These are phyloP conservation scores for Arthrobotrys sphaeroides DNA, from an alignment of 2,329 filamentous ascomycete species.

Conservation along the genomic window DNA sequence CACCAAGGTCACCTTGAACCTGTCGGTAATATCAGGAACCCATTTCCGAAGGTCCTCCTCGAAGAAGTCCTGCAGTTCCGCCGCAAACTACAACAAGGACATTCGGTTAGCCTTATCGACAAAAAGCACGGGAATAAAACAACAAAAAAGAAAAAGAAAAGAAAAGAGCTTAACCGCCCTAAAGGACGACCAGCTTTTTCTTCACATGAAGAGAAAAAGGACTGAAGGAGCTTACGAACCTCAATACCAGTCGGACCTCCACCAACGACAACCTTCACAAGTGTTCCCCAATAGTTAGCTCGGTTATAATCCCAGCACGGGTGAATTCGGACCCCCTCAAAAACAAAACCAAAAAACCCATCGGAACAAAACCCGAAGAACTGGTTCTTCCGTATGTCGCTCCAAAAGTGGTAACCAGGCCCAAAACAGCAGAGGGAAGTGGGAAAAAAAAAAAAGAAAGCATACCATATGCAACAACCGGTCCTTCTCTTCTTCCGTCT, in stretches of 20 bases:
- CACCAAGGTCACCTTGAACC: constrained; percentile 96
- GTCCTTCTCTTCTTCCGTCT: constrained; percentile 85
- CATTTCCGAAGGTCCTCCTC: constrained; percentile 98
- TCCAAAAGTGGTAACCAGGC: constrained; percentile 7
- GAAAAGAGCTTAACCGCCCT: background rate
- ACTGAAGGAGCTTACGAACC: constrained; percentile 30
- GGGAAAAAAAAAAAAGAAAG: constrained; percentile 59
- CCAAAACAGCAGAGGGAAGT: background rate
- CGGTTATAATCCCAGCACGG: constrained; percentile 30
- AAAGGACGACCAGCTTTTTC: background rate
- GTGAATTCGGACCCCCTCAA: constrained; percentile 30
- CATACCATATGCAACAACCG: constrained; percentile 96
- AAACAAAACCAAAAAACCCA: background rate
- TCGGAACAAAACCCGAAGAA: constrained; percentile 10
- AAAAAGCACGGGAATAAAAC: too few species aligned
- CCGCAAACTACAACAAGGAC: constrained; percentile 75
- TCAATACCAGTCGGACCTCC: constrained; percentile 58
- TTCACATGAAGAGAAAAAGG: constrained; percentile 11
- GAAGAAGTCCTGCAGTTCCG: constrained; percentile 98
- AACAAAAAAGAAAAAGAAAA: too few species aligned
- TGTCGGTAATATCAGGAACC: constrained; percentile 91
- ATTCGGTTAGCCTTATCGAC: constrained; percentile 43
- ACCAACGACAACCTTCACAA: constrained; percentile 57
- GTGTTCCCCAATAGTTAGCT: constrained; percentile 34
- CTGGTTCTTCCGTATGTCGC: constrained; percentile 25